These are phyloP conservation scores for Russula sp. DNA, from an alignment of 768 basidiomycete species.

Conservation along the genomic window DNA sequence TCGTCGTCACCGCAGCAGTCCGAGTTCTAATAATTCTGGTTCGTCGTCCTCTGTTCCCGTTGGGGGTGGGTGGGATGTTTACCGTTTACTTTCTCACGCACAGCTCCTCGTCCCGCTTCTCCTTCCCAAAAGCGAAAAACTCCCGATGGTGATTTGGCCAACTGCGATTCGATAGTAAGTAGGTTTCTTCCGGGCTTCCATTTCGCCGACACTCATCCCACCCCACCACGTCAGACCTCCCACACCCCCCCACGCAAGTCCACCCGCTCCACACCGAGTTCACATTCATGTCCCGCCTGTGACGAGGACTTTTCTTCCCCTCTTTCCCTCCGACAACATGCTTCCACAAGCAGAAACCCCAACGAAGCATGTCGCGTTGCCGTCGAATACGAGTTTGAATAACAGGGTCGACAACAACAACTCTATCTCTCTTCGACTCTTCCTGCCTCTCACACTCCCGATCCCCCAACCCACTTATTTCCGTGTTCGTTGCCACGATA, in stretches of 20 bases:
- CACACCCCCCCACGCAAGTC: constrained; percentile 28
- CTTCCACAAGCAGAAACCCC: constrained; percentile 43
- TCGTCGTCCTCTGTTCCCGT: constrained; percentile 1
- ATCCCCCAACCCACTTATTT: not conserved
- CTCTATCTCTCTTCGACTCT: constrained; percentile 1
- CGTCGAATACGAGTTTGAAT: constrained; percentile 72
- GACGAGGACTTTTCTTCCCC: constrained; percentile 61
- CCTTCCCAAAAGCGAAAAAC: constrained; percentile 30
- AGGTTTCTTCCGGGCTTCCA: constrained; percentile 5
- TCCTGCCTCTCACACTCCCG: not conserved
- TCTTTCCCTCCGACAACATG: constrained; percentile 62
- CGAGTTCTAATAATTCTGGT: constrained; percentile 12
- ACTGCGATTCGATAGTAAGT: constrained; percentile 20
- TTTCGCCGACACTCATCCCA: constrained; percentile 15
- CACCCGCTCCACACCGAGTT: constrained; percentile 30
- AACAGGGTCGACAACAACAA: constrained; percentile 10
- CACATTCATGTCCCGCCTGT: constrained; percentile 72
- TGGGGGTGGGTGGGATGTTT: no score
- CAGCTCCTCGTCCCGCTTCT: constrained; percentile 16
- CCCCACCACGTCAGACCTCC: constrained; percentile 8
- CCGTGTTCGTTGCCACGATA: constrained; percentile 16
- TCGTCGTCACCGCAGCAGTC: constrained; percentile 14
- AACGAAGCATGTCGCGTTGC: constrained; percentile 71
- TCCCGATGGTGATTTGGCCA: constrained; percentile 23
- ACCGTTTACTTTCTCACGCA: constrained; percentile 7